Base-by-base conservation (phyloP, 257 asterid genomes). In the Scutellaria barbata region DNA sequence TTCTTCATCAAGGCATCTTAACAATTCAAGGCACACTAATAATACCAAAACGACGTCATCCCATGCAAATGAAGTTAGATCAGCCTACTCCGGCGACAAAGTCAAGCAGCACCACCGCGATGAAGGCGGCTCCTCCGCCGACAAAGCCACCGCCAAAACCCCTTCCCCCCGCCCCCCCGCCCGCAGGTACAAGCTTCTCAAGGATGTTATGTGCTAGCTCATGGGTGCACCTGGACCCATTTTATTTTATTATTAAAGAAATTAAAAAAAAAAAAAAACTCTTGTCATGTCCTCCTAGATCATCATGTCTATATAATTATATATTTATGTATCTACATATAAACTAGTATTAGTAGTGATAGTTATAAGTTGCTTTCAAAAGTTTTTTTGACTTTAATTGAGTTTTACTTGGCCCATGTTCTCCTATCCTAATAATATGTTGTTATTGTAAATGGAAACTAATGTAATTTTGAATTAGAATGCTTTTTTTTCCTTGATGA, bases 131-230 rank as follows among this genome's bases (percentile, higher is more conserved):
- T 45, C 78, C 69, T 11, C 83, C 69, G 65, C 72, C 16, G 81
- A 83, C 10, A 90, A 85, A 79, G 62, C 85, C 63, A 16, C 84
- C 76, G 95, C 81, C 10, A 90, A 88, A 76, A 68, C 80, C 64
- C 84, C 95, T 12, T 90, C 96, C 7, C 98, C 96, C 0, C 87
- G 92, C 42, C 70, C 94, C 71, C 14, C 92, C 56, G 79, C 96
- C n/a, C 88, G 96, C 52, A 82, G 96, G 89, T 92, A 92, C 85
- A 92, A 92, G 95, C 96, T 92, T 82, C 96, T 92, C 82, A 92
- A 92, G 86, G 98, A 92, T 80, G 98, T 92, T 8, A 90, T 93
- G 97, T 90, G 98, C 77, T 83, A 30, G 80, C 82, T 74, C 10
- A 61, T 52, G 25, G 25, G 25, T 22, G 25, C 25, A 22, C 25